Evolutionary conservation across 129 eudicot species (phyloP).

Genomic region (Tagetes erecta): DNA sequence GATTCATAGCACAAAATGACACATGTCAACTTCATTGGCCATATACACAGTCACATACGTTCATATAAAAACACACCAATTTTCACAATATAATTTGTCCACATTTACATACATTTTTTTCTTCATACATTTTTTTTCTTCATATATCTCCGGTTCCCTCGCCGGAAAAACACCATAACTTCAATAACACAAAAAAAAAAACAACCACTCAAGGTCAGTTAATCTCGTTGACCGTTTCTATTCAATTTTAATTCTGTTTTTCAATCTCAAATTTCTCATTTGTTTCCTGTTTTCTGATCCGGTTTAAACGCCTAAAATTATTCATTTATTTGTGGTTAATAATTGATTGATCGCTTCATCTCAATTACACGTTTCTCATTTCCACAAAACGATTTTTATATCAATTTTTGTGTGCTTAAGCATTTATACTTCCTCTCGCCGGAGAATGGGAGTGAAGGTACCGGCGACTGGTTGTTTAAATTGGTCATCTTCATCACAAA

Average conservation of each 20-base stretch:
- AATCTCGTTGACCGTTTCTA: not conserved
- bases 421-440: not conserved
- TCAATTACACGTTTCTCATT: not conserved
- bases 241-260: not conserved
- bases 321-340: not conserved
- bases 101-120: not conserved
- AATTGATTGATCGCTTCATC: not conserved
- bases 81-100: not conserved
- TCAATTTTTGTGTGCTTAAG: too few relatives aligned
- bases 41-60: slow-evolving; percentile 14
- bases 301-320: slow-evolving; percentile 35
- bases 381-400: too few relatives aligned
- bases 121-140: not conserved
- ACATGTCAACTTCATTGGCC: not conserved
- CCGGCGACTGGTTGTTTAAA: slow-evolving; percentile 42
- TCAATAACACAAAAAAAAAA: slow-evolving; percentile 4
- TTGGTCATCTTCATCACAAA: slow-evolving; percentile 47
- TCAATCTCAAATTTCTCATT: slow-evolving; percentile 13
- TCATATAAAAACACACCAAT: not conserved
- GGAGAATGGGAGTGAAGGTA: slow-evolving; percentile 52
- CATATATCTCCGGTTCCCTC: not conserved
- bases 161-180: slow-evolving; percentile 30
- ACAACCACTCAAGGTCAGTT: slow-evolving; percentile 6
- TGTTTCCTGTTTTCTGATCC: slow-evolving; percentile 44
- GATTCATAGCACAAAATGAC: slow-evolving; percentile 8